A percentile compares a stretch with the other conserved stretches of the same genome.
These are phyloP conservation scores for Fusarium burgessii DNA, from an alignment of 2,329 filamentous ascomycete species.

Conservation along the genomic window DNA sequence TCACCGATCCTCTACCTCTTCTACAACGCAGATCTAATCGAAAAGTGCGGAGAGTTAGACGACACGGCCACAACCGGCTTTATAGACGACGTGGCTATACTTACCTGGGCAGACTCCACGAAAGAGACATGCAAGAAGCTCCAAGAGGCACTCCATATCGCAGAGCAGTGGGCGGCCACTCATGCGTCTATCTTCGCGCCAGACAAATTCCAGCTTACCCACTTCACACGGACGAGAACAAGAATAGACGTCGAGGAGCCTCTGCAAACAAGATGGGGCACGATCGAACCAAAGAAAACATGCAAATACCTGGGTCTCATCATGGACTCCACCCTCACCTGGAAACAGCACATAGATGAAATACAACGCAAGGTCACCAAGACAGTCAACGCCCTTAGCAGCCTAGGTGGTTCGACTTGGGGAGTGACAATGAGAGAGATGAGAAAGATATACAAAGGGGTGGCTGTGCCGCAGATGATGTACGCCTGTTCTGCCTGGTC, in stretches of 20 bases:
- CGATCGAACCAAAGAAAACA: not conserved
- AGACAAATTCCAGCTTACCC: not conserved
- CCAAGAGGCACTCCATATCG: not conserved
- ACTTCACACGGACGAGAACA: not conserved
- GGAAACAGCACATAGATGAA: not conserved
- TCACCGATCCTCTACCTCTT: not conserved
- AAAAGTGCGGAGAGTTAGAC: not conserved
- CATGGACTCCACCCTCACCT: not conserved
- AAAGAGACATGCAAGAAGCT: not conserved
- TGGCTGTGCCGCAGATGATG: not conserved
- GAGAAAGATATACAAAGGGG: not conserved
- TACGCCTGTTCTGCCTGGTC: not conserved
- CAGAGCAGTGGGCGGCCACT: not conserved
- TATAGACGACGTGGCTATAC: not conserved
- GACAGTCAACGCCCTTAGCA: not conserved
- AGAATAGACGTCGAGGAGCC: not conserved
- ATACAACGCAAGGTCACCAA: not conserved
- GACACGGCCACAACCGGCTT: not conserved
- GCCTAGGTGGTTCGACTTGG: not conserved
- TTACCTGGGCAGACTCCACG: not conserved
- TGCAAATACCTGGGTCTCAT: not conserved
- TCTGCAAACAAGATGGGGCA: not conserved
- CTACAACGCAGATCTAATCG: not conserved
- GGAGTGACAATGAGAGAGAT: not conserved
- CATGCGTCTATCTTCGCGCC: not conserved